Percentiles rank a stretch among this genome's conserved stretches.
These are phyloP conservation scores for Fraxinus sp. DNA, from an alignment of 305 asterid genomes.

Conservation along the genomic window DNA sequence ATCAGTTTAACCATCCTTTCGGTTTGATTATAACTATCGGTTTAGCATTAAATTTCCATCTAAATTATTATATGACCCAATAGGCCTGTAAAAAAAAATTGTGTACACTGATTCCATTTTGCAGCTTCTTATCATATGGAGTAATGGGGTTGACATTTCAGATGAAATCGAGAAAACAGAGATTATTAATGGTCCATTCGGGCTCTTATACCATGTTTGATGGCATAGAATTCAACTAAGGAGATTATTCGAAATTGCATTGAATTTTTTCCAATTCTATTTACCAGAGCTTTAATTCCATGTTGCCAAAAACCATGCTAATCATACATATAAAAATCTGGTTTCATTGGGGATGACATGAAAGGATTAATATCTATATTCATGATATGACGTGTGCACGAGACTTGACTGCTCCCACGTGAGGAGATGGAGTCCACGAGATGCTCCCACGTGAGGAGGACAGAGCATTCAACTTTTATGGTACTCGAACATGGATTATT, in stretches of 20 bases:
- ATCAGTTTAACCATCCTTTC: not conserved
- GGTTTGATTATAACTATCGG: not conserved
- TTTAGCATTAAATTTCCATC: not conserved
- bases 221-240: not conserved
- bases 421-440: not conserved
- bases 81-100: not conserved
- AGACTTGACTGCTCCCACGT: not conserved
- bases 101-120: not conserved
- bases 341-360: not conserved
- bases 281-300: not conserved
- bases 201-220: not conserved
- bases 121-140: not conserved
- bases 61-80: not conserved
- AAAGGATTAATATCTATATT: too few species aligned
- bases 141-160: not conserved
- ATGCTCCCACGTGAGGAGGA: not conserved
- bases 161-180: not conserved
- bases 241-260: not conserved
- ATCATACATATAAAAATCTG: not conserved
- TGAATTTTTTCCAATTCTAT: not conserved
- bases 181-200: not conserved
- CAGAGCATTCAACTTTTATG: not conserved
- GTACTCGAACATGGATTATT: not conserved
- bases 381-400: not conserved
- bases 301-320: not conserved